phyloP scores from a whole-genome alignment of 2,329 filamentous ascomycete species.

The Magnaporthiopsis rhizophila region DNA sequence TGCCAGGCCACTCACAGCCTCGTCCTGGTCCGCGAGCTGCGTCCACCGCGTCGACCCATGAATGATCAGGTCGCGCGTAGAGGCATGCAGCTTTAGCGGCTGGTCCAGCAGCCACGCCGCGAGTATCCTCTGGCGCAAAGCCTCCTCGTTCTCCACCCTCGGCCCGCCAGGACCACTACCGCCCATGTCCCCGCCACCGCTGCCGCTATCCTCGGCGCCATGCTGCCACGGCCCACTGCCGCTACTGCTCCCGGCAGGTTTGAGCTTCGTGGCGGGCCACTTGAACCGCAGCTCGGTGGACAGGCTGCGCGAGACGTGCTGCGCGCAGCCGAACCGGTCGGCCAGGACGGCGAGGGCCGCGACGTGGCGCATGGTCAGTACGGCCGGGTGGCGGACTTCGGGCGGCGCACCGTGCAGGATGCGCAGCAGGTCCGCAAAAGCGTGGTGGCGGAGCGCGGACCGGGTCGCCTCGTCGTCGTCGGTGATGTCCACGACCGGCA shows the following conservation, averaged over 20 bases:
- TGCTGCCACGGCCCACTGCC: conserved; percentile 13
- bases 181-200: conserved; percentile 13
- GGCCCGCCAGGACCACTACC: conserved; percentile 32
- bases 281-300: conserved; percentile 41
- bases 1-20: conserved; percentile 23
- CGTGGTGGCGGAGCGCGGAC: conserved; percentile 47
- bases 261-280: conserved; percentile 9
- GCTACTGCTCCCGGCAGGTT: background rate
- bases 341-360: conserved; percentile 62
- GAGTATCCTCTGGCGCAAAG: conserved; percentile 60
- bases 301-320: conserved; percentile 45
- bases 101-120: conserved; percentile 59
- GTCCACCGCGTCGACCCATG: conserved; percentile 56
- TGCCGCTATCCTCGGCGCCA: conserved; percentile 10
- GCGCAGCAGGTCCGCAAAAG: conserved; percentile 60
- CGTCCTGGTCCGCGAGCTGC: conserved; percentile 20
- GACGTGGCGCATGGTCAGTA: conserved; percentile 50
- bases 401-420: conserved; percentile 50
- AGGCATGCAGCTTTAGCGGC: conserved; percentile 48
- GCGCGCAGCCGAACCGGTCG: conserved; percentile 63
- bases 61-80: conserved; percentile 58
- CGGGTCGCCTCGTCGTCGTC: conserved; percentile 64
- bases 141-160: conserved; percentile 41
- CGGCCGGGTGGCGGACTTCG: conserved; percentile 23
- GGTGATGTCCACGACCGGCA: conserved; percentile 57